A percentile compares a stretch with the other conserved stretches of the same genome.
Conservation (phyloP, 2,329 filamentous ascomycete genomes). For the Aspergillus sergii region DNA sequence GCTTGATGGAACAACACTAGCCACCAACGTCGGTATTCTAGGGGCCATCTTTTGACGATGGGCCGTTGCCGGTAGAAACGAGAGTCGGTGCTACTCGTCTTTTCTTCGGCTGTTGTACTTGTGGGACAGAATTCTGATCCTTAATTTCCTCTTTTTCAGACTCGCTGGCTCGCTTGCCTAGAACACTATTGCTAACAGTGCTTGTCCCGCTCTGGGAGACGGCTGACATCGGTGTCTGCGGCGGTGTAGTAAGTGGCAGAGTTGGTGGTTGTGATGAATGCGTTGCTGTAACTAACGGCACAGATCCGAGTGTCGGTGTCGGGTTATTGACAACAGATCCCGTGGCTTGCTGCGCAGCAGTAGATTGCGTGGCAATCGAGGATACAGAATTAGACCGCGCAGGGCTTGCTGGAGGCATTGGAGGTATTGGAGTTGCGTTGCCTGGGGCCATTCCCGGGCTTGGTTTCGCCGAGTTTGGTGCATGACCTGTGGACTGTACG, state of each 20-base stretch:
- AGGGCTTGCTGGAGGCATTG: conserved; percentile 71
- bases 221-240: conserved; percentile 72
- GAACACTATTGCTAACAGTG: conserved; percentile 55
- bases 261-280: conserved; percentile 57
- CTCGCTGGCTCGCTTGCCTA: conserved; percentile 55
- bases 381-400: conserved; percentile 84
- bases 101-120: conserved; percentile 61
- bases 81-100: conserved; percentile 70
- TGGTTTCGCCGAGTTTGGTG: conserved; percentile 62
- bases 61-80: conserved; percentile 42
- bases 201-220: conserved; percentile 57
- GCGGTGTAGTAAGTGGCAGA: conserved; percentile 82
- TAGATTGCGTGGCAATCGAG: conserved; percentile 68
- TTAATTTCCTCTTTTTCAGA: conserved; percentile 48
- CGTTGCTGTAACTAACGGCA: conserved; percentile 75
- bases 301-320: conserved; percentile 73
- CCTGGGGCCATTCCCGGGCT: conserved; percentile 63
- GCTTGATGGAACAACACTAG: conserved; percentile 8
- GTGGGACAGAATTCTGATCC: conserved; percentile 47
- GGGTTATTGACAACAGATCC: conserved; percentile 70
- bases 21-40: conserved; percentile 20
- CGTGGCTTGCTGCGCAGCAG: conserved; percentile 41
- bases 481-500: conserved; percentile 60
- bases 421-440: conserved; percentile 44
- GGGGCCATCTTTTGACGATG: conserved; percentile 16